Evolutionary conservation across 164 flowering plant species (phyloP).

Genomic region (Amborella trichopoda): DNA sequence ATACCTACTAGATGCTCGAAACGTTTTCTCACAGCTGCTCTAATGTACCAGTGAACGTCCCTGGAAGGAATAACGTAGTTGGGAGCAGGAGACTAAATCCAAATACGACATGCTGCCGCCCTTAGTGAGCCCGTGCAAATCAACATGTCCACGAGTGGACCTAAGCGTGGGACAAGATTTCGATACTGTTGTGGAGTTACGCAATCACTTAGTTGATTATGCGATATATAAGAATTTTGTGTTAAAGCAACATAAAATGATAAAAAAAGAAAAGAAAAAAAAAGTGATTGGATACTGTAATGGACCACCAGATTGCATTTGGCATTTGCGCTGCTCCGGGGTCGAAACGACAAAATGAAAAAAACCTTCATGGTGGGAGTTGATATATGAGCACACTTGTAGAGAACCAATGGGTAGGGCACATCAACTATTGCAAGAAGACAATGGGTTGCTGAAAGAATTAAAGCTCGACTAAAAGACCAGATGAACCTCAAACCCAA

Average conservation of each 20-base stretch:
- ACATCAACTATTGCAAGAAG: conserved; percentile 41
- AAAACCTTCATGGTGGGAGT: too few relatives aligned
- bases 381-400: conserved; percentile 59
- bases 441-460: conserved; percentile 60
- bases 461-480: conserved; percentile 11
- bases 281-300: conserved; percentile 58
- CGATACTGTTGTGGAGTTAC: conserved; percentile 45
- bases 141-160: too few relatives aligned
- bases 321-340: too few relatives aligned
- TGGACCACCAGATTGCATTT: conserved; percentile 52
- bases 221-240: conserved; percentile 64
- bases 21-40: too few relatives aligned
- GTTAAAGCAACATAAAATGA: conserved; percentile 68
- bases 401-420: conserved; percentile 45
- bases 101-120: too few relatives aligned
- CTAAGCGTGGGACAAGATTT: conserved; percentile 77
- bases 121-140: too few relatives aligned
- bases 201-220: conserved; percentile 57
- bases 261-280: conserved; percentile 68
- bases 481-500: conserved; percentile 34
- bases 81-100: too few relatives aligned
- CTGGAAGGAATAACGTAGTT: too few relatives aligned
- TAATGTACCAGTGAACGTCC: too few relatives aligned
- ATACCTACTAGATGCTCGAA: too few relatives aligned
- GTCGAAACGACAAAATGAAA: conserved; percentile 57